A percentile compares a stretch with the other conserved stretches of the same genome.
Conservation (phyloP, 345 rosid genomes). For the Camelina hispida region DNA sequence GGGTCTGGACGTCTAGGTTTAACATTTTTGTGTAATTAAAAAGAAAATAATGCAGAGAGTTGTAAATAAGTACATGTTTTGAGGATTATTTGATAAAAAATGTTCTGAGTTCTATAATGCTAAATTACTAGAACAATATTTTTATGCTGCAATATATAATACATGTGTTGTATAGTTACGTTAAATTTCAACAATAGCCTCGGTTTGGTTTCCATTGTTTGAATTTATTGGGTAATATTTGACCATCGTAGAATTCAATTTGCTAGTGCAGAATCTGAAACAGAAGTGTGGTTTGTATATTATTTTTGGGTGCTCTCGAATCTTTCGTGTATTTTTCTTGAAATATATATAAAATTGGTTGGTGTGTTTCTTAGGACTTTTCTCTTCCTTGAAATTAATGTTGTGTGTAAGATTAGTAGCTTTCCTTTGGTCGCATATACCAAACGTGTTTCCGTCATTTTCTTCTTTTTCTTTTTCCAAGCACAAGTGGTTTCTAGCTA, state of each 20-base stretch:
- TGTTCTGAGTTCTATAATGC: too few species aligned
- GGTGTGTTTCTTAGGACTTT: background rate
- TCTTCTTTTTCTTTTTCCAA: background rate
- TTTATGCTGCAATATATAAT: too few species aligned
- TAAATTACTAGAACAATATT: too few species aligned
- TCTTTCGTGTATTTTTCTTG: background rate
- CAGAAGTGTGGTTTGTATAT: background rate
- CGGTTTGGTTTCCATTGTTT: background rate
- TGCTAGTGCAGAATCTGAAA: background rate
- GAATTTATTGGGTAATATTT: background rate
- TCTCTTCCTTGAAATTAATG: background rate
- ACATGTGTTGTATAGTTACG: background rate
- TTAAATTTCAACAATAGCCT: background rate
- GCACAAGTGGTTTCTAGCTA: background rate
- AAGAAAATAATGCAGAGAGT: too few species aligned
- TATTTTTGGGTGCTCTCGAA: background rate
- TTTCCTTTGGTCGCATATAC: conserved; percentile 2
- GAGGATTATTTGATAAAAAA: too few species aligned
- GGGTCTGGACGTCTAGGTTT: too few species aligned
- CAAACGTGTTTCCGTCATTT: background rate
- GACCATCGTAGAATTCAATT: background rate
- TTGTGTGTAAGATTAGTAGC: background rate
- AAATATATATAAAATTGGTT: background rate
- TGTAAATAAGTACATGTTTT: too few species aligned
- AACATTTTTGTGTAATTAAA: too few species aligned